Percentiles rank a stretch among this genome's conserved stretches.
Conservation (phyloP, 1,139 yeast species). For the Blastobotrys apis region DNA sequence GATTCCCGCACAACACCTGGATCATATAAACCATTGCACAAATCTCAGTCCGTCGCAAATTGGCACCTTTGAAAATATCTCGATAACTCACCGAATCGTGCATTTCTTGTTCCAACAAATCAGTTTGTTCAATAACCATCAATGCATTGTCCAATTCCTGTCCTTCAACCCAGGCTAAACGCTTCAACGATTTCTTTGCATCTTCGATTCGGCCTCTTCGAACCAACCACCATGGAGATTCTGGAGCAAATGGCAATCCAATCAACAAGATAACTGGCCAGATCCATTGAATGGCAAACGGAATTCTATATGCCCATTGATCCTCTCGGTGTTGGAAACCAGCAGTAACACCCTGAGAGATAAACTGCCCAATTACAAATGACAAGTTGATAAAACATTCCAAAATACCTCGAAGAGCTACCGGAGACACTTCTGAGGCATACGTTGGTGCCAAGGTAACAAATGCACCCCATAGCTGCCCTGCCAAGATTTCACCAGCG, state of each 20-base stretch:
- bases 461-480: constrained; percentile 47
- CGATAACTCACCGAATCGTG: constrained; percentile 37
- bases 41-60: constrained; percentile 54
- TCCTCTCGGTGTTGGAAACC: constrained; percentile 27
- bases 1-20: constrained; percentile 51
- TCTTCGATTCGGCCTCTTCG: constrained; percentile 38
- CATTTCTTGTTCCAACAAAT: constrained; percentile 43
- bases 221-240: constrained; percentile 55
- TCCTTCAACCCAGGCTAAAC: constrained; percentile 23
- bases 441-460: constrained; percentile 44
- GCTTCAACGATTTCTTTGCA: constrained; percentile 35
- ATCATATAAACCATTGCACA: constrained; percentile 46
- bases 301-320: constrained; percentile 19
- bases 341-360: constrained; percentile 41
- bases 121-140: constrained; percentile 42
- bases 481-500: constrained; percentile 44
- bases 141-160: constrained; percentile 27
- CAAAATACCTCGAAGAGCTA: constrained; percentile 42
- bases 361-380: constrained; percentile 45
- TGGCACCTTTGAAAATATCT: constrained; percentile 51
- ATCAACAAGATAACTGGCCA: constrained; percentile 56
- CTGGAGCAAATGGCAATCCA: constrained; percentile 46
- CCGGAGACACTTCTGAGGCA: constrained; percentile 47
- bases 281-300: constrained; percentile 40
- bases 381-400: constrained; percentile 43